phyloP scores from a whole-genome alignment of 106 monocot species.

The Agapanthus africanus region DNA sequence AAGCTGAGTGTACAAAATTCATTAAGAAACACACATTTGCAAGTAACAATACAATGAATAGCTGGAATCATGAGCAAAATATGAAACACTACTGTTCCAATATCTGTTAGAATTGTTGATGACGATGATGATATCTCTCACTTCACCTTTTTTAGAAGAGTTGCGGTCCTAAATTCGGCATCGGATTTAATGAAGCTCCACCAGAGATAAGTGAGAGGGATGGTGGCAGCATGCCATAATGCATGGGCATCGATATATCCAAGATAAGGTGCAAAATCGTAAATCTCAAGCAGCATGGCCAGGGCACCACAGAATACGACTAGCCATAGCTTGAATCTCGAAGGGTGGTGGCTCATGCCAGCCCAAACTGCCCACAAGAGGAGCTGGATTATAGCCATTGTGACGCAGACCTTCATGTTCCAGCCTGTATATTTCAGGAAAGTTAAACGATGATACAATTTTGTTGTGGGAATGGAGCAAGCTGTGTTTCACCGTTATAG shows the following conservation, averaged over 20 bases:
- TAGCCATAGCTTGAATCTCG: conserved; percentile 63
- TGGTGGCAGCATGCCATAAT: conserved; percentile 68
- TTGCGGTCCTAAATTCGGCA: conserved; percentile 41
- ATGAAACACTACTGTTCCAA: no score
- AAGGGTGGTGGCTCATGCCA: conserved; percentile 55
- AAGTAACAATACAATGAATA: no score
- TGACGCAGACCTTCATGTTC: conserved; percentile 88
- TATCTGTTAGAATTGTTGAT: no score
- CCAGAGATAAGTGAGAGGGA: conserved; percentile 83
- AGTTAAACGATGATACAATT: not conserved
- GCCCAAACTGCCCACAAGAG: conserved; percentile 82
- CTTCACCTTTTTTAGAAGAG: conserved; percentile 56
- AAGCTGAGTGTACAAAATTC: no score
- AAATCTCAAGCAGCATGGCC: conserved; percentile 73
- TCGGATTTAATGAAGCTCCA: conserved; percentile 84
- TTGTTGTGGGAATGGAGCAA: no score
- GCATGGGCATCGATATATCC: conserved; percentile 84
- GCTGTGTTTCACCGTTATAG: not conserved
- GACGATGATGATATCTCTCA: no score
- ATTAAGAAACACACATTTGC: no score
- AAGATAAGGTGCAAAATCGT: conserved; percentile 72
- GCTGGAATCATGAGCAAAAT: no score
- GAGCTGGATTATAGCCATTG: conserved; percentile 63
- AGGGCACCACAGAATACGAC: conserved; percentile 47
- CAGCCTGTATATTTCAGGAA: conserved; percentile 43